A percentile compares a stretch with the other conserved stretches of the same genome.
These are phyloP conservation scores for Galerina sulciceps DNA, from an alignment of 768 basidiomycete species.

Conservation along the genomic window DNA sequence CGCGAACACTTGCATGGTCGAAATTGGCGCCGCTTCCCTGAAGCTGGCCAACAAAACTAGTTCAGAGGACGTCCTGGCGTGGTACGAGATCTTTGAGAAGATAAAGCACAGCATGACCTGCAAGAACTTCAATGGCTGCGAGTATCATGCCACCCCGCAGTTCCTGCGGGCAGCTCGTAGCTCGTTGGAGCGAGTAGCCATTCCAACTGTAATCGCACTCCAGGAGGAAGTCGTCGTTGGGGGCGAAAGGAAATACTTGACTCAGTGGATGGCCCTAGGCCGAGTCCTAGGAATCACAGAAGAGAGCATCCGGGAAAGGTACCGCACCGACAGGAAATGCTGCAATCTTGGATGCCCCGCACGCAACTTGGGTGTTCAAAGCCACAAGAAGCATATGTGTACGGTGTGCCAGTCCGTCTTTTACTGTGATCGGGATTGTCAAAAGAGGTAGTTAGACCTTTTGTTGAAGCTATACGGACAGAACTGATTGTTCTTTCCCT, in stretches of 20 bases:
- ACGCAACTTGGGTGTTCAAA: background rate
- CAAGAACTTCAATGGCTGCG: background rate
- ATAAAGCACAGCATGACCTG: background rate
- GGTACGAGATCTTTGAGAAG: background rate
- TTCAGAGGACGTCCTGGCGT: background rate
- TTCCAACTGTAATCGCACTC: background rate
- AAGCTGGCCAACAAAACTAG: background rate
- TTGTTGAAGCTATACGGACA: background rate
- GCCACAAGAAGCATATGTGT: background rate
- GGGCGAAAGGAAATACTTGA: background rate
- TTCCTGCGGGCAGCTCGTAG: background rate
- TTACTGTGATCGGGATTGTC: background rate
- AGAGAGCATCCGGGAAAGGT: background rate
- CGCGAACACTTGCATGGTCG: background rate
- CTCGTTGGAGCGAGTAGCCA: background rate
- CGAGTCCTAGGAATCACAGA: background rate
- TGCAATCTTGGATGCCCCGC: background rate
- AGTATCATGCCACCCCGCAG: background rate
- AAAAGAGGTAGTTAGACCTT: constrained; percentile 1
- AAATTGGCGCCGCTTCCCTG: background rate
- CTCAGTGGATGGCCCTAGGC: background rate
- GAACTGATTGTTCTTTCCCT: background rate
- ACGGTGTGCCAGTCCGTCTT: background rate
- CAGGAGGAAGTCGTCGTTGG: background rate
- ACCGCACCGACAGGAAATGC: background rate